These are phyloP conservation scores for Silene uniflora DNA, from an alignment of 148 eudicot genomes.

Conservation along the genomic window DNA sequence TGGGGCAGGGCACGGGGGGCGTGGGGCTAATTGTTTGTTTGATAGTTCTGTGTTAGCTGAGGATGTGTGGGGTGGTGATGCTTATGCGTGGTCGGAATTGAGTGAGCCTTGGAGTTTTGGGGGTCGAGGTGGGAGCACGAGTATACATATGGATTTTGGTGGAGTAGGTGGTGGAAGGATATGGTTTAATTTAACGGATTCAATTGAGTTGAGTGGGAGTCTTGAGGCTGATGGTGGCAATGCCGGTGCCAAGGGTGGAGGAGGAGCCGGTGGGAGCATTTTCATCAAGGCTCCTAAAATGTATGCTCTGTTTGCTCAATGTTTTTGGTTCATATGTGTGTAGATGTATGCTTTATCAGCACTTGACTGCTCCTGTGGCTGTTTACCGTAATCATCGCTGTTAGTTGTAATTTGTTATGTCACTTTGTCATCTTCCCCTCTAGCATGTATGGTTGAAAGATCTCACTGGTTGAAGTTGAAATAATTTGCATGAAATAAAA, in stretches of 20 bases:
- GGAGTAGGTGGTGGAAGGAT: constrained; percentile 90
- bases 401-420: not conserved
- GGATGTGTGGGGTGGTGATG: constrained; percentile 97
- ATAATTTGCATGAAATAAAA: not conserved
- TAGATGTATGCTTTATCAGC: not conserved
- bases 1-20: constrained; percentile 88
- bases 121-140: constrained; percentile 74
- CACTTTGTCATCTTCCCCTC: not conserved
- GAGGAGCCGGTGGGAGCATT: constrained; percentile 94
- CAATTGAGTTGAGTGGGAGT: constrained; percentile 43
- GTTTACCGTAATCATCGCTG: not conserved
- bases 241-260: constrained; percentile 79
- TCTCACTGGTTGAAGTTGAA: not conserved
- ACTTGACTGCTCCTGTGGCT: not conserved
- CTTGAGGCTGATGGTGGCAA: constrained; percentile 83
- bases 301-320: constrained; percentile 38
- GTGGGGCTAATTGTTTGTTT: constrained; percentile 85
- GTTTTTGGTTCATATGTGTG: not conserved
- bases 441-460: not conserved
- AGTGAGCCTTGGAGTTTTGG: constrained; percentile 78
- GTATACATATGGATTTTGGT: constrained; percentile 65
- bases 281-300: constrained; percentile 52
- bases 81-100: constrained; percentile 69
- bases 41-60: constrained; percentile 60
- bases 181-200: constrained; percentile 32